These are phyloP conservation scores for Effrenium voratum DNA, from an alignment of 73 alveolate species.

Conservation along the genomic window DNA sequence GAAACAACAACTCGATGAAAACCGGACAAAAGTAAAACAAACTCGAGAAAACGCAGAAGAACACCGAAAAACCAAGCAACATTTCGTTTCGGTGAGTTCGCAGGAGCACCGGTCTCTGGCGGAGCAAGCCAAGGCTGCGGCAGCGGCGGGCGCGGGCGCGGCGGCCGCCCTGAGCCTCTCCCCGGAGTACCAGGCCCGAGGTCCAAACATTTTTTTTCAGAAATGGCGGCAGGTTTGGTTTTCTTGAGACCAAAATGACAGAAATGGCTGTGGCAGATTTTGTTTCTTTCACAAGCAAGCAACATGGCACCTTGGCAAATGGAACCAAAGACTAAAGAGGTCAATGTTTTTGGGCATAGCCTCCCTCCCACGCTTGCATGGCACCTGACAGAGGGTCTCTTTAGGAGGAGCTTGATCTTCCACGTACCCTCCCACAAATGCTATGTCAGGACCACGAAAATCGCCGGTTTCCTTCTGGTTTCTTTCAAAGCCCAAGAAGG, in stretches of 20 bases:
- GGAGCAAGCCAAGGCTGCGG: conserved; percentile 48
- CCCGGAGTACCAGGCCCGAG: neutral
- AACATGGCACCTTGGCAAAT: neutral
- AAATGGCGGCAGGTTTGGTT: neutral
- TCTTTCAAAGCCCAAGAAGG: no score
- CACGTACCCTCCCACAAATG: no score
- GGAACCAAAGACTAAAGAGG: neutral
- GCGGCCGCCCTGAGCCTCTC: neutral
- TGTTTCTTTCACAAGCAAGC: neutral
- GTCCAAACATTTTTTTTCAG: no score
- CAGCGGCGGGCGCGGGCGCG: conserved; percentile 1
- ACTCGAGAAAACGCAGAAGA: no score
- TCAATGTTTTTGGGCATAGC: neutral
- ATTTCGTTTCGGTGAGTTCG: no score
- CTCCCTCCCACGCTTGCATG: neutral
- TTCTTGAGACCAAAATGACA: neutral
- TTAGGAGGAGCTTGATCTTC: no score
- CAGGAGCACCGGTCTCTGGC: conserved; percentile 75
- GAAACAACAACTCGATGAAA: no score
- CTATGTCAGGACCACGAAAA: no score
- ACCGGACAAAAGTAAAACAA: no score
- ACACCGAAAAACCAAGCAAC: no score
- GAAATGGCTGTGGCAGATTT: neutral
- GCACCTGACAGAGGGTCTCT: no score
- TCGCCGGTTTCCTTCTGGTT: no score